These are phyloP conservation scores for Hyphopichia pseudoburtonii DNA, from an alignment of 1,139 yeast genomes.

Conservation along the genomic window DNA sequence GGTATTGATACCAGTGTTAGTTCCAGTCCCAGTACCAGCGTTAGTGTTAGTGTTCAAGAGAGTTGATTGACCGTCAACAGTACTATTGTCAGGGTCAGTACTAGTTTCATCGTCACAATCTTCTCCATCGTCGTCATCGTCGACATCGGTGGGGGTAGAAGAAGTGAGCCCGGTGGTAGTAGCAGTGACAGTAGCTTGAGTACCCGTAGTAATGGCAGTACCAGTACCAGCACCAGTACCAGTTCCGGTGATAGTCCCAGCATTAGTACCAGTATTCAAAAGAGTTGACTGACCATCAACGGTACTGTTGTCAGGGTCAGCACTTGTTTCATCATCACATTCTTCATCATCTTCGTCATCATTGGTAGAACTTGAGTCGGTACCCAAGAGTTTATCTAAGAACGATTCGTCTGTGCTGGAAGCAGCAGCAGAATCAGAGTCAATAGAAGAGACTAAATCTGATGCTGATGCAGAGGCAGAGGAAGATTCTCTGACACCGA, in stretches of 20 bases:
- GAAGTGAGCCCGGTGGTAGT: no score
- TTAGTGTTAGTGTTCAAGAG: neutral
- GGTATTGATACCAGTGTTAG: conserved; percentile 4
- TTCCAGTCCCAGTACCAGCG: neutral
- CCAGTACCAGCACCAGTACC: neutral
- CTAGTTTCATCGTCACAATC: conserved; percentile 6
- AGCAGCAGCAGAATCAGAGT: conserved; percentile 7
- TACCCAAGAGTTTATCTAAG: conserved; percentile 6
- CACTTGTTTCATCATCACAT: conserved; percentile 7
- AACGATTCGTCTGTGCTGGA: conserved; percentile 4
- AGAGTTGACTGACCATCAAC: neutral
- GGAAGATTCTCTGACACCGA: conserved; percentile 4
- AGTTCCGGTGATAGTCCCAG: conserved; percentile 4
- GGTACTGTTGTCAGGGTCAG: conserved; percentile 8
- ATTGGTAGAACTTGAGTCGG: conserved; percentile 5
- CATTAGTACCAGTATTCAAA: neutral
- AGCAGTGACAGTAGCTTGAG: no score
- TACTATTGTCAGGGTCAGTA: conserved; percentile 7
- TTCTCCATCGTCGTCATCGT: neutral
- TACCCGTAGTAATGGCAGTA: conserved; percentile 10
- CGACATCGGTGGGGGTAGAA: no score
- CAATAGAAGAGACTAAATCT: neutral
- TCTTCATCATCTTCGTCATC: conserved; percentile 2
- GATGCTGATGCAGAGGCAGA: conserved; percentile 2
- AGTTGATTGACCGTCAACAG: conserved; percentile 1